Base-by-base conservation (phyloP, 257 asterid genomes). In the Agastache rugosa region DNA sequence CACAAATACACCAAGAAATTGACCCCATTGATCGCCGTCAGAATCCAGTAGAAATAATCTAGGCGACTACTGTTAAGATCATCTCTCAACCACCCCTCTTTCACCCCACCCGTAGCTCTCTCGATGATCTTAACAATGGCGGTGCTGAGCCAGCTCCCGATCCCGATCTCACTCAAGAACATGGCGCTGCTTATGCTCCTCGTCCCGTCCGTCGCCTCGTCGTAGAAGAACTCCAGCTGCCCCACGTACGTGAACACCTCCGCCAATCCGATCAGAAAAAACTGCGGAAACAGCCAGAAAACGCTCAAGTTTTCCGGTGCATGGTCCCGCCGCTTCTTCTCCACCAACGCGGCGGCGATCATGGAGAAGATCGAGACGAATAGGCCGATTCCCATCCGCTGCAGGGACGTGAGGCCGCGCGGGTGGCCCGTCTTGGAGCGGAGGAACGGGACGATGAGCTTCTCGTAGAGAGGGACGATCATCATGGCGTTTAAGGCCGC, bases 231-330 rank as follows among this genome's bases (percentile, higher is more conserved):
- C 51, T 91, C 97, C 17, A 91, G 53, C 77, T 91, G 97, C 20
- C 97, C 97, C 11, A 91, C 97, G 47, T 91, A 91, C 0, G 96
- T 78, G 23, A 91, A 91, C 12, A 91, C 92, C 67, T 91, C 97
- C 0, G 97, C 96, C 22, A 80, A 80, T 16, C 96, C 96, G 0
- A 89, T 63, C 0, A 91, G 78, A 14, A 91, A 89, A 20, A 82
- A 87, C 75, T 91, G 97, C 0, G 97, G 97, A 56, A 91, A 86
- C 31, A 91, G 45, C 97, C 97, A 87, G 64, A 89, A 87, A 3
- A 89, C 85, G 11, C 86, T 84, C 72, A 80, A 1, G 7, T 47
- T 14, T 14, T 72, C 10, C 19, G 69, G 10, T 47, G 22, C 8
- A 17, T 61, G 34, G 0, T 69, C 64, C 7, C 94, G 82, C 35